Evolutionary conservation across 345 rosid species (phyloP).

Genomic region (Orychophragmus violaceus): DNA sequence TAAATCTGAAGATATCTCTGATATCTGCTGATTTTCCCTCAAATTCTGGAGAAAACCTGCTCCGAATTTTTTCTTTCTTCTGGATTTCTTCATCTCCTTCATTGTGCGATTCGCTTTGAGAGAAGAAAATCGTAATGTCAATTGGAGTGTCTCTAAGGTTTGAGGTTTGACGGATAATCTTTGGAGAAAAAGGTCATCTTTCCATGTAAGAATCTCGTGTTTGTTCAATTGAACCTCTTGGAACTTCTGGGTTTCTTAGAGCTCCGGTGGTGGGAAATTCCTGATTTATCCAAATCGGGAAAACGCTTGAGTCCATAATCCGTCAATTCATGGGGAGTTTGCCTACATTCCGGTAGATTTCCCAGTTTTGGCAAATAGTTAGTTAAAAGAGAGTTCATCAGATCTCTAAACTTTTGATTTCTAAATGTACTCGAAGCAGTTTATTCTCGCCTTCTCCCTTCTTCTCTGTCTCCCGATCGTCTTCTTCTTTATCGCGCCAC

Average conservation of each 20-base stretch:
- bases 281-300: not conserved
- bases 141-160: not conserved
- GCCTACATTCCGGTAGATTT: conserved; percentile 19
- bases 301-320: not conserved
- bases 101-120: not conserved
- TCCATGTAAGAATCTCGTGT: too few species aligned
- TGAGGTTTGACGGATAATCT: not conserved
- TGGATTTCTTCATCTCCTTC: conserved; percentile 15
- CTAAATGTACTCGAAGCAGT: conserved; percentile 51
- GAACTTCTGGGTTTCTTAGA: not conserved
- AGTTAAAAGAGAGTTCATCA: too few species aligned
- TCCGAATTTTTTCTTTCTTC: not conserved
- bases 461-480: conserved; percentile 44
- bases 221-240: not conserved
- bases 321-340: not conserved
- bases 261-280: not conserved
- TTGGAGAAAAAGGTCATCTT: not conserved
- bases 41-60: not conserved
- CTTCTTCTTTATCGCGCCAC: conserved; percentile 48
- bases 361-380: not conserved
- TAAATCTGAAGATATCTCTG: not conserved
- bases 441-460: conserved; percentile 42
- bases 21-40: not conserved
- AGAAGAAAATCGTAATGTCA: not conserved
- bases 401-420: not conserved